phyloP scores from a whole-genome alignment of 352 stramenopile genomes.

The Phytophthora nicotianae region DNA sequence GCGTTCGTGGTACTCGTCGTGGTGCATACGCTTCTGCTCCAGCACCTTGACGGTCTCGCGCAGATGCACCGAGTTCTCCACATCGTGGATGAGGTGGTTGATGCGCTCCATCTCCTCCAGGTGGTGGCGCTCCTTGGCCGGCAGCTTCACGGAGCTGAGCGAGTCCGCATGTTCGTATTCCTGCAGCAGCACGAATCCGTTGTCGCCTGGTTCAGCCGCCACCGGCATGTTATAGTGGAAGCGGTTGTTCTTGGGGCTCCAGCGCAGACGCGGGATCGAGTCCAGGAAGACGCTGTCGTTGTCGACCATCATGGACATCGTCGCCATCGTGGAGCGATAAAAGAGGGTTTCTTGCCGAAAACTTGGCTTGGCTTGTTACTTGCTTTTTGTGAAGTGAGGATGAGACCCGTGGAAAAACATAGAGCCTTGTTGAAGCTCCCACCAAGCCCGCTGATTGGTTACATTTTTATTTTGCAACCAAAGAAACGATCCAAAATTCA shows the following conservation, averaged over 20 bases:
- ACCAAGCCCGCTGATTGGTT: constrained; percentile 29
- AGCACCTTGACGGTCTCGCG: constrained; percentile 62
- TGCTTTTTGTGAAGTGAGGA: constrained; percentile 32
- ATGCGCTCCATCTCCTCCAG: constrained; percentile 79
- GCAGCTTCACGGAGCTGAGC: constrained; percentile 45
- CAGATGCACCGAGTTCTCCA: constrained; percentile 72
- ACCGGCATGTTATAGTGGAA: constrained; percentile 81
- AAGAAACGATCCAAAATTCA: constrained; percentile 10
- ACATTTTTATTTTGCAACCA: constrained; percentile 29
- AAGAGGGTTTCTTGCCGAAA: constrained; percentile 2
- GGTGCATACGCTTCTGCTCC: constrained; percentile 63
- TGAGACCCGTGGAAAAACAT: neutral
- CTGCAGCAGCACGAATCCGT: constrained; percentile 76
- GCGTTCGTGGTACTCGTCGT: constrained; percentile 69
- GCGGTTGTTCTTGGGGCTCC: constrained; percentile 72
- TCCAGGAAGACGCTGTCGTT: constrained; percentile 46
- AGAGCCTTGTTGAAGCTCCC: neutral
- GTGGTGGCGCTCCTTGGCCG: constrained; percentile 58
- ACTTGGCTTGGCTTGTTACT: constrained; percentile 29
- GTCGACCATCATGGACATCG: constrained; percentile 54
- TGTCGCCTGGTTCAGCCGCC: constrained; percentile 56
- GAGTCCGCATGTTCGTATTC: constrained; percentile 67
- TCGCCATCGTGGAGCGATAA: constrained; percentile 33
- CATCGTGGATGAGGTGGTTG: constrained; percentile 72
- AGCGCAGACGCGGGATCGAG: constrained; percentile 73